Evolutionary conservation across 306 rosid genomes (phyloP).

Genomic region (Begonia peltatifolia): DNA sequence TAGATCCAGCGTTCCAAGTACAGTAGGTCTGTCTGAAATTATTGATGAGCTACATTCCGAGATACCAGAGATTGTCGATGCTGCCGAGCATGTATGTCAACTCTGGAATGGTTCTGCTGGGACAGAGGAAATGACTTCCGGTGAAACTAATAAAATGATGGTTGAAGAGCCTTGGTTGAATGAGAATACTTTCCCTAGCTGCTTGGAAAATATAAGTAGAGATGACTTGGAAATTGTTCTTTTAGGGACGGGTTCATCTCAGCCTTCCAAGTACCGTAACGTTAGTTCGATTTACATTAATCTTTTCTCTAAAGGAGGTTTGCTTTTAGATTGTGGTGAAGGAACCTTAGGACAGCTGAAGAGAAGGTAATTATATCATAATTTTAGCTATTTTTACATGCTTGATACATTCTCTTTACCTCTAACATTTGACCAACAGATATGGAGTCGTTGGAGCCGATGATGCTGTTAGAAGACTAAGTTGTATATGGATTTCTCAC

Average conservation of each 20-base stretch:
- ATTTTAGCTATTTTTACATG: constrained; percentile 4
- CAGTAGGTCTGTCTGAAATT: constrained; percentile 26
- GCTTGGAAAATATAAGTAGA: constrained; percentile 67
- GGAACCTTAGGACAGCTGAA: constrained; percentile 92
- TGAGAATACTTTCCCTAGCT: constrained; percentile 44
- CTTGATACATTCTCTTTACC: constrained; percentile 1
- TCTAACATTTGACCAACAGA: constrained; percentile 25
- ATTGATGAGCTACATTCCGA: constrained; percentile 54
- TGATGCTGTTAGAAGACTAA: constrained; percentile 49
- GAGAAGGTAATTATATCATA: constrained; percentile 41
- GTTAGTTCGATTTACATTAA: constrained; percentile 76
- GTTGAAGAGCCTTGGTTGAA: constrained; percentile 76
- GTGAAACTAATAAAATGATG: constrained; percentile 19
- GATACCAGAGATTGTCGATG: constrained; percentile 71
- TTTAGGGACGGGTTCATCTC: constrained; percentile 95
- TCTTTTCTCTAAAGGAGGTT: constrained; percentile 71
- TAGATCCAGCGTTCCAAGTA: constrained; percentile 56
- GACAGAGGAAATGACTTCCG: constrained; percentile 20
- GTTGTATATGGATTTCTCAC: constrained; percentile 87
- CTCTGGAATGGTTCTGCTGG: constrained; percentile 35
- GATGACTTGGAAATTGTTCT: constrained; percentile 94
- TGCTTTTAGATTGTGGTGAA: constrained; percentile 89
- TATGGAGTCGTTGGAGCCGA: constrained; percentile 80
- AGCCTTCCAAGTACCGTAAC: constrained; percentile 90
- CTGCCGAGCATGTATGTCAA: constrained; percentile 47